Evolutionary conservation across 768 basidiomycete genomes (phyloP).

Genomic region (Rhodotorula paludigena): DNA sequence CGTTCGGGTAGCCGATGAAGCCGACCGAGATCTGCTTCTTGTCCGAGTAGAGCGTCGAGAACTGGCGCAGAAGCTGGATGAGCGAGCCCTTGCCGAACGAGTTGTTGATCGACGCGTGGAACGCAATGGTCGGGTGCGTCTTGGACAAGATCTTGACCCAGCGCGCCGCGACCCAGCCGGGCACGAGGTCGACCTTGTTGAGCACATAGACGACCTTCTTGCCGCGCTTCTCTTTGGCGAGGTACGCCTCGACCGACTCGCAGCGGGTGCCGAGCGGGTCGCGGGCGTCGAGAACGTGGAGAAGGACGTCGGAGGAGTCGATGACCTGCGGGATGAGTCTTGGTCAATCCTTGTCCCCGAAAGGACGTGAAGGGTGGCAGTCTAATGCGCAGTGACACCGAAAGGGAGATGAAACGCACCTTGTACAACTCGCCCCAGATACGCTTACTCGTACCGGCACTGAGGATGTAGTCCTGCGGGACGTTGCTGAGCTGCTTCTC

Average conservation of each 20-base stretch:
- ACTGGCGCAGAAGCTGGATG: slow-evolving; percentile 92
- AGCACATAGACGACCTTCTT: slow-evolving; percentile 95
- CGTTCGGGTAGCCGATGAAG: slow-evolving; percentile 96
- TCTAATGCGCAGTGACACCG: background rate
- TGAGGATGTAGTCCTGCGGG: slow-evolving; percentile 53
- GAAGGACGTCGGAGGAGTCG: slow-evolving; percentile 92
- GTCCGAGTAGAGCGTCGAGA: slow-evolving; percentile 92
- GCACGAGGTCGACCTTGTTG: slow-evolving; percentile 98
- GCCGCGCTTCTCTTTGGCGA: slow-evolving; percentile 92
- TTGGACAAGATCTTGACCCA: slow-evolving; percentile 94
- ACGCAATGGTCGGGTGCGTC: slow-evolving; percentile 90
- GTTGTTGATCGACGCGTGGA: slow-evolving; percentile 98
- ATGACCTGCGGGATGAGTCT: slow-evolving; percentile 57
- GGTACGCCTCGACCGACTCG: slow-evolving; percentile 83
- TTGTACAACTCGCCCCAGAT: slow-evolving; percentile 99
- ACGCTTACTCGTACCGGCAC: slow-evolving; percentile 88
- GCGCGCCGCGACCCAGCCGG: slow-evolving; percentile 97
- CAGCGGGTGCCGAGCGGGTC: slow-evolving; percentile 95
- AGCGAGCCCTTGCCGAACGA: slow-evolving; percentile 98
- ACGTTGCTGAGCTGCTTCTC: slow-evolving; percentile 29
- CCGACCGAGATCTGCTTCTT: slow-evolving; percentile 99
- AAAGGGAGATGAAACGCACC: slow-evolving; percentile 19
- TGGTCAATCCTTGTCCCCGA: too few relatives aligned
- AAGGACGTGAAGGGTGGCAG: too few relatives aligned
- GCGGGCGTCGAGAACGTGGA: slow-evolving; percentile 91